Evolutionary conservation across 345 rosid species (phyloP), one percentile per base, ranked within the genome.

Genomic region (Eucalyptus pauciflora): DNA sequence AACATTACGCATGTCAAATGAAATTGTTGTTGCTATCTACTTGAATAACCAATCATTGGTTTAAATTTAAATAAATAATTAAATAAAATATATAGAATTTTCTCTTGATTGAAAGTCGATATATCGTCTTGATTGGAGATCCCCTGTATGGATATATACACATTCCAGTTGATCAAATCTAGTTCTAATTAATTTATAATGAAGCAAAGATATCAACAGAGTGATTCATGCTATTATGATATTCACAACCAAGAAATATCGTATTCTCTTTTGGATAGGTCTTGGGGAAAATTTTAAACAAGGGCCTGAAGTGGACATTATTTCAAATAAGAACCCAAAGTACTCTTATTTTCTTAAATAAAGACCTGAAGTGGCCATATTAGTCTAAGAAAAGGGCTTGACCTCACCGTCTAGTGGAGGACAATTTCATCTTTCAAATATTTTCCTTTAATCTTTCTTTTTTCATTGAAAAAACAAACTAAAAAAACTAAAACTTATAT

Each of bases 281-380:
- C 24, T 52, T 52, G 4, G 58, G 58, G 0, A 52, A 52, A 3
- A 0, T 52, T 52, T 52, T 7, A 18, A 52, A 52, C 0, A 52
- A 52, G 1, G 1, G 10, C 2, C 0, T 52, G 1, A 18, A 52
- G 2, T 52, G 5, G 0, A 52, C 25, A 52, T 18, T 52, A 52
- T 52, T 52, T 18, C 10, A 7, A 52, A 52, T 52, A 52, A 18
- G 0, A 52, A 52, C 1, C 0, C 24, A 7, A 52, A 52, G 1
- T 52, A 0, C 2, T 1, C 1, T 7, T 4, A 18, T 7, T 52
- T 52, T 52, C 4, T 52, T 1, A 52, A 52, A 52, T 52, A 52
- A 52, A 7, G 0, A 2, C 4, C 0, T 7, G 1, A 1, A 52
- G 2, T 18, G 2, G 24, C 2, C 1, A 18, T 52, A 52, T 52